These are phyloP conservation scores for Gracilariopsis chorda DNA, from an alignment of 23 red algal genomes.

Conservation along the genomic window DNA sequence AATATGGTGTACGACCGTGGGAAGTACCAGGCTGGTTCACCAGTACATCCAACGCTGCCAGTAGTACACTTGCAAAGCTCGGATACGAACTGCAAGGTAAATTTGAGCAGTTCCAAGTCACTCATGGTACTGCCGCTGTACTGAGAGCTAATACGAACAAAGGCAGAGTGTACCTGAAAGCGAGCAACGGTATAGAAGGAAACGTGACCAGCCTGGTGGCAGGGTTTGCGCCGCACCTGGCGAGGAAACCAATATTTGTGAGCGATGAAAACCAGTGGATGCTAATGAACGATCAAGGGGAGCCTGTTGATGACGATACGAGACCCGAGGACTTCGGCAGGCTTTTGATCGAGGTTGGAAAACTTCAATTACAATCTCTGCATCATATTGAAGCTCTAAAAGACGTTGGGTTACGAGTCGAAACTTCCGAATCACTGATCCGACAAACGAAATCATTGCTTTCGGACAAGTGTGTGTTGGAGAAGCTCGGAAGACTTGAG, in stretches of 20 bases:
- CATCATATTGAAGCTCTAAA: not conserved
- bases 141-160: not conserved
- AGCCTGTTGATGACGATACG: not conserved
- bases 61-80: not conserved
- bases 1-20: not conserved
- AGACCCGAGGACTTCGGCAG: not conserved
- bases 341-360: not conserved
- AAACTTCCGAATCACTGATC: not conserved
- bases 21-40: not conserved
- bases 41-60: not conserved
- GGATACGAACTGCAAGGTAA: not conserved
- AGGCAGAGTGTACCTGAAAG: not conserved
- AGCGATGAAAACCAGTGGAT: conserved; percentile 10
- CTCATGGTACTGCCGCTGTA: not conserved
- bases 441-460: not conserved
- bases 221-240: not conserved
- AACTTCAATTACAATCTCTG: not conserved
- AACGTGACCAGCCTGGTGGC: not conserved
- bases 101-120: not conserved
- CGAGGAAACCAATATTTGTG: not conserved
- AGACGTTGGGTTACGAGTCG: not conserved
- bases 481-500: not conserved
- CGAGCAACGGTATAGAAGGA: not conserved
- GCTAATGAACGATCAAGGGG: not conserved
- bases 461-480: not conserved